Evolutionary conservation across 306 rosid species (phyloP).

Genomic region (Lablab purpureus): DNA sequence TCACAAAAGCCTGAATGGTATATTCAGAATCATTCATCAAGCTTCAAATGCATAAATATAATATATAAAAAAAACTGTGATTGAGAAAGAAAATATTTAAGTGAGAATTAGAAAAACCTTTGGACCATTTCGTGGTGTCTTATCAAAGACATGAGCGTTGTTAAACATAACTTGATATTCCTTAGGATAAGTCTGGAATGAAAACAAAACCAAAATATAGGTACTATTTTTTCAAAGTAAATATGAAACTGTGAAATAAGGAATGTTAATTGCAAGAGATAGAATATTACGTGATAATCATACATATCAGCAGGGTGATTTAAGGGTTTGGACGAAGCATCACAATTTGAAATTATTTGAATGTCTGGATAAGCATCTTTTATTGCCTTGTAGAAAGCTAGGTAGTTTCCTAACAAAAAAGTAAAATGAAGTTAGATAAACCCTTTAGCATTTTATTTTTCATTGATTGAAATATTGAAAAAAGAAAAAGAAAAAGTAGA

Average conservation of each 20-base stretch:
- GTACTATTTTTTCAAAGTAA: neutral
- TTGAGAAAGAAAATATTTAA: neutral
- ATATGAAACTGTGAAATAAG: slow-evolving; percentile 12
- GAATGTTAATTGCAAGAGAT: slow-evolving; percentile 27
- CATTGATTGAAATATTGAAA: neutral
- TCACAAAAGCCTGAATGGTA: slow-evolving; percentile 78
- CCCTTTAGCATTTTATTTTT: neutral
- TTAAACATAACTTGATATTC: slow-evolving; percentile 58
- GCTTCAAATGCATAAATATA: neutral
- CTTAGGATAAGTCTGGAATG: slow-evolving; percentile 61
- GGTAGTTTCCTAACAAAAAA: slow-evolving; percentile 66
- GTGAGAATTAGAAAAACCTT: slow-evolving; percentile 33
- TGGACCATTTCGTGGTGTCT: slow-evolving; percentile 61
- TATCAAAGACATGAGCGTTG: slow-evolving; percentile 61
- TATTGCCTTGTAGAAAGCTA: slow-evolving; percentile 69
- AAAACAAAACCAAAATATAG: neutral
- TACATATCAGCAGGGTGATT: slow-evolving; percentile 85
- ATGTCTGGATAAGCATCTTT: slow-evolving; percentile 69
- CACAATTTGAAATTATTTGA: slow-evolving; percentile 83
- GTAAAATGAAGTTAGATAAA: neutral
- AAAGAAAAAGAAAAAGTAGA: too few species aligned
- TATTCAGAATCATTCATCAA: slow-evolving; percentile 20
- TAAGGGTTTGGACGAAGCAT: slow-evolving; percentile 63
- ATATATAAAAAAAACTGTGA: neutral
- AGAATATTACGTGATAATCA: slow-evolving; percentile 77